A percentile compares a stretch with the other conserved stretches of the same genome.
phyloP scores from a whole-genome alignment of 495 filamentous ascomycete genomes.

The Neurospora sublineolata region DNA sequence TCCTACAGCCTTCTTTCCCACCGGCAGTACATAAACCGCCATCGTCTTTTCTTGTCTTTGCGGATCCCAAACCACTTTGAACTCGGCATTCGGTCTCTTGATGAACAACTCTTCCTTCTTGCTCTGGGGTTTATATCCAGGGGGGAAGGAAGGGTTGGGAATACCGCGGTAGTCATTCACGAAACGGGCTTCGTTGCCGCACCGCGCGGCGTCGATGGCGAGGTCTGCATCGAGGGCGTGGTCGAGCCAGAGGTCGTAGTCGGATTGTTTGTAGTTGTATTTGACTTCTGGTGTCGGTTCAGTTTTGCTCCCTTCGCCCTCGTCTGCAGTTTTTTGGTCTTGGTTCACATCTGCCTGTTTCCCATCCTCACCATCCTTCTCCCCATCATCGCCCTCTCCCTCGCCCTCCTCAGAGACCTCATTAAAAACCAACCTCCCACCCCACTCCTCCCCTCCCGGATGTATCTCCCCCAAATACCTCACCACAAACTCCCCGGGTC shows the following conservation, averaged over 20 bases:
- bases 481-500: slow-evolving; percentile 46
- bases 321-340: slow-evolving; percentile 15
- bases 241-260: slow-evolving; percentile 60
- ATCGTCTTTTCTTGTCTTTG: slow-evolving; percentile 39
- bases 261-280: slow-evolving; percentile 33
- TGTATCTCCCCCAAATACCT: slow-evolving; percentile 58
- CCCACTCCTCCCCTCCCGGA: slow-evolving; percentile 11
- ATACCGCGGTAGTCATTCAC: slow-evolving; percentile 67
- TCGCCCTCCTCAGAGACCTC: background rate
- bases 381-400: background rate
- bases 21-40: slow-evolving; percentile 49
- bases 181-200: slow-evolving; percentile 61
- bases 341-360: background rate
- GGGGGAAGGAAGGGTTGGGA: background rate
- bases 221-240: slow-evolving; percentile 35
- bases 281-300: slow-evolving; percentile 6
- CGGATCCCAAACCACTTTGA: slow-evolving; percentile 42
- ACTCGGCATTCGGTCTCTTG: slow-evolving; percentile 47
- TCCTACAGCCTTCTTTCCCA: slow-evolving; percentile 39
- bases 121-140: background rate
- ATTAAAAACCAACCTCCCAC: background rate
- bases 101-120: background rate
- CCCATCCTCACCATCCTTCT: background rate
- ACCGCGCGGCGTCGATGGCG: slow-evolving; percentile 49
- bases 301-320: background rate